These are phyloP conservation scores for Phytophthora meadii DNA, from an alignment of 352 stramenopile species.

Conservation along the genomic window DNA sequence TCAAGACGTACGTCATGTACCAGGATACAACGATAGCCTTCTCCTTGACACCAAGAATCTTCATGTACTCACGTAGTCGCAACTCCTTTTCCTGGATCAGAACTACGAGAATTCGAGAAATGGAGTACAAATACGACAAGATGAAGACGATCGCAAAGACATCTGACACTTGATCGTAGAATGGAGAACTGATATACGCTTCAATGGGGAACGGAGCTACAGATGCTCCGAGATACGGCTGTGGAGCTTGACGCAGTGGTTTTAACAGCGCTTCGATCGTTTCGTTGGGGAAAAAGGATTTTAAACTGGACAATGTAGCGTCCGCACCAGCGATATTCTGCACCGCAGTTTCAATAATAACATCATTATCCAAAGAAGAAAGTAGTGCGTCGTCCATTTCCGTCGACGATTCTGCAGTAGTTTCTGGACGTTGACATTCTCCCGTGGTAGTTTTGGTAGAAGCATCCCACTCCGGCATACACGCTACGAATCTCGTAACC, in stretches of 20 bases:
- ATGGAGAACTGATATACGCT: constrained; percentile 60
- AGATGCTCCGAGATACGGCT: constrained; percentile 54
- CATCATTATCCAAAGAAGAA: constrained; percentile 48
- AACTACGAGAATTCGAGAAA: constrained; percentile 85
- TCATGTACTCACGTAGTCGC: constrained; percentile 92
- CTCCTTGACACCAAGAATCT: constrained; percentile 93
- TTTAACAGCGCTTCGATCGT: constrained; percentile 49
- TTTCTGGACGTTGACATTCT: constrained; percentile 22
- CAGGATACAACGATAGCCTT: constrained; percentile 67
- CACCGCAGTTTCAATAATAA: constrained; percentile 42
- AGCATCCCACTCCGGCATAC: constrained; percentile 33
- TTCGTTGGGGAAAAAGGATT: constrained; percentile 28
- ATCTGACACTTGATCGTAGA: constrained; percentile 75
- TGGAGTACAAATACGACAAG: constrained; percentile 91
- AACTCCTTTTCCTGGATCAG: constrained; percentile 95
- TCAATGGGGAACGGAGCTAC: constrained; percentile 69
- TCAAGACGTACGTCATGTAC: constrained; percentile 87
- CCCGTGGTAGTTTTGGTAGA: constrained; percentile 25
- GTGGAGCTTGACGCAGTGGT: constrained; percentile 64
- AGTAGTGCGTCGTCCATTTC: constrained; percentile 48
- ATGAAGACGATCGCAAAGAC: constrained; percentile 92
- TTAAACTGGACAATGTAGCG: constrained; percentile 33
- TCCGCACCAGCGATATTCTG: constrained; percentile 26
- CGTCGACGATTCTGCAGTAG: constrained; percentile 28
- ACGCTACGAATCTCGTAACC: constrained; percentile 29